Conservation (phyloP, 2,329 filamentous ascomycete species). For the Hypoxylon sp. region DNA sequence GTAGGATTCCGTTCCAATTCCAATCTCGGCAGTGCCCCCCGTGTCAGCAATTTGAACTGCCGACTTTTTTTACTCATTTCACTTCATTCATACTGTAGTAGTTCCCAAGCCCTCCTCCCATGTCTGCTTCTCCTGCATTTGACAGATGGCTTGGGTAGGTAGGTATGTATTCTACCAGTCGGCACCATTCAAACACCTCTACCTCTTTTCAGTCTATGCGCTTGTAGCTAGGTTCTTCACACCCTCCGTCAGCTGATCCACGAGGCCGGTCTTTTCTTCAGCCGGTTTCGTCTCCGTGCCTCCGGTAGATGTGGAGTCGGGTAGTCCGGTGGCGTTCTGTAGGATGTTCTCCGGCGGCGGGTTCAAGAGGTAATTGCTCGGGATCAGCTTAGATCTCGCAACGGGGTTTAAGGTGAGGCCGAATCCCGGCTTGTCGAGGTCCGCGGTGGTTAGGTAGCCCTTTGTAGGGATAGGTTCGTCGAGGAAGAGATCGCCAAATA, state of each 20-base stretch:
- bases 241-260: conserved; percentile 37
- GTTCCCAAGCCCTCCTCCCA: too few species aligned
- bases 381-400: conserved; percentile 74
- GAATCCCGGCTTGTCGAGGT: conserved; percentile 90
- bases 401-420: conserved; percentile 86
- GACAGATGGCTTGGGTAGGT: conserved; percentile 5
- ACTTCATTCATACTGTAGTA: too few species aligned
- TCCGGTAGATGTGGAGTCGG: conserved; percentile 7
- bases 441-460: conserved; percentile 80
- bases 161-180: conserved; percentile 13
- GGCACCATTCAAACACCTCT: conserved; percentile 6
- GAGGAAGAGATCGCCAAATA: conserved; percentile 89
- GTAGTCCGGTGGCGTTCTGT: conserved; percentile 43
- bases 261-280: conserved; percentile 24
- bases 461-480: conserved; percentile 90
- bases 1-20: conserved; percentile 34
- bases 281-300: conserved; percentile 20
- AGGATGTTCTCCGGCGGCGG: conserved; percentile 64
- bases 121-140: too few species aligned
- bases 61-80: conserved; percentile 5
- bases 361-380: conserved; percentile 76
- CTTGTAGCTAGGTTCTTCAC: conserved; percentile 34
- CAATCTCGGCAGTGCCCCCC: conserved; percentile 28
- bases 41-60: conserved; percentile 5
- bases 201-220: conserved; percentile 8